Conservation (phyloP, 1,139 yeast genomes). For the Pichia sp. region DNA sequence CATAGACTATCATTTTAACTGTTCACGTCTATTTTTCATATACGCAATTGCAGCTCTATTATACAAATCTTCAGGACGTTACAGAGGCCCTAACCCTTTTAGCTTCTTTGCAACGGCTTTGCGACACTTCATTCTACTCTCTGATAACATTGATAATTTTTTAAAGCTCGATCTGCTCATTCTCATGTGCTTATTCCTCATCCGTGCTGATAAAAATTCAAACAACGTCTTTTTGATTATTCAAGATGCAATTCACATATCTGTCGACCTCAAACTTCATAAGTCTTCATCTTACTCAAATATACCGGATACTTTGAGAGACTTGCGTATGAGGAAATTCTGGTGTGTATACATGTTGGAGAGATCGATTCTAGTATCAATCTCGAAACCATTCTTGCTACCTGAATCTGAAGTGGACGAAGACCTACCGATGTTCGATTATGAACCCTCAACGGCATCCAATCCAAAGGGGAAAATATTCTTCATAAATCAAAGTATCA, state of each 20-base stretch:
- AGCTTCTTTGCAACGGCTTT: slow-evolving; percentile 48
- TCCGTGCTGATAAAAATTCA: slow-evolving; percentile 52
- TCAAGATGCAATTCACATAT: slow-evolving; percentile 40
- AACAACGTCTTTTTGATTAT: slow-evolving; percentile 44
- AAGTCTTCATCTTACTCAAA: slow-evolving; percentile 31
- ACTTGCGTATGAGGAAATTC: slow-evolving; percentile 41
- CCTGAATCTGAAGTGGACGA: slow-evolving; percentile 38
- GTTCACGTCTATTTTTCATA: slow-evolving; percentile 44
- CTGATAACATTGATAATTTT: slow-evolving; percentile 30
- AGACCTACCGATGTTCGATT: slow-evolving; percentile 41
- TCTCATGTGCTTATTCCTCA: slow-evolving; percentile 42
- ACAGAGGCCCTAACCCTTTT: slow-evolving; percentile 42
- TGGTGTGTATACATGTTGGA: slow-evolving; percentile 55
- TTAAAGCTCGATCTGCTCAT: slow-evolving; percentile 44
- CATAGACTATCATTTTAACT: slow-evolving; percentile 39
- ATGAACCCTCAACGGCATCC: slow-evolving; percentile 30
- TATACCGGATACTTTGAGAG: slow-evolving; percentile 22
- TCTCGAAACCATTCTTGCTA: slow-evolving; percentile 45
- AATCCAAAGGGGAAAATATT: slow-evolving; percentile 32
- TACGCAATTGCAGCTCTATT: slow-evolving; percentile 43
- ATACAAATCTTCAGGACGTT: slow-evolving; percentile 44
- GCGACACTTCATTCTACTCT: slow-evolving; percentile 42
- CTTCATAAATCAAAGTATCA: slow-evolving; percentile 47
- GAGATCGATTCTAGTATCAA: slow-evolving; percentile 48
- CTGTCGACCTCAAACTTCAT: slow-evolving; percentile 33